Percentiles rank a stretch among this genome's conserved stretches.
These are phyloP conservation scores for Anacardium occidentale DNA, from an alignment of 345 rosid species.

Conservation along the genomic window DNA sequence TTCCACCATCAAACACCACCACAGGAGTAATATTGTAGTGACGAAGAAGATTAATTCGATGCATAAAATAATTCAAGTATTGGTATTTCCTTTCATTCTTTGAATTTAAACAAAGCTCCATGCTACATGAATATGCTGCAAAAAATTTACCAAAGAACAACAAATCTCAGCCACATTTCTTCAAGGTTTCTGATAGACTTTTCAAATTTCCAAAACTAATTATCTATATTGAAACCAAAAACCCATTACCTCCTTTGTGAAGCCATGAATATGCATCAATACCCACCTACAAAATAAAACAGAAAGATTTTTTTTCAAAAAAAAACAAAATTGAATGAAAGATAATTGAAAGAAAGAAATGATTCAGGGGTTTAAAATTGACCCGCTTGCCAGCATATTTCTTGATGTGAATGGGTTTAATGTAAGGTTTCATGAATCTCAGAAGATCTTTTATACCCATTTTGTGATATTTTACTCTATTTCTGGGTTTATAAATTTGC, in stretches of 20 bases:
- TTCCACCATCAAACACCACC: constrained; percentile 84
- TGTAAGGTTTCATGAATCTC: constrained; percentile 80
- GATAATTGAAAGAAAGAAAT: not conserved
- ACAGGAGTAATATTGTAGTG: constrained; percentile 64
- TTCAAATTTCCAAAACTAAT: too few species aligned
- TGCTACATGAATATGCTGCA: constrained; percentile 90
- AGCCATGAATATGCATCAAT: constrained; percentile 95
- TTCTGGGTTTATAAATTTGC: not conserved
- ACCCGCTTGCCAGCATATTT: constrained; percentile 81
- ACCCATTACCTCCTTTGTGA: constrained; percentile 79
- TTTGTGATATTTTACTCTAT: constrained; percentile 8
- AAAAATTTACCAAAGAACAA: not conserved
- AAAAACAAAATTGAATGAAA: not conserved
- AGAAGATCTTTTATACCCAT: constrained; percentile 94
- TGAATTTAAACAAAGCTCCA: constrained; percentile 82
- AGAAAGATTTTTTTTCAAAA: not conserved
- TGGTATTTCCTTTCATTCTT: constrained; percentile 57
- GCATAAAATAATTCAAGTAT: constrained; percentile 78
- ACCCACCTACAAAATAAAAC: constrained; percentile 61
- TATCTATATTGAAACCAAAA: not conserved
- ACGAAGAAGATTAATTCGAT: constrained; percentile 68
- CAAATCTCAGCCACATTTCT: not conserved
- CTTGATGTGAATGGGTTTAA: constrained; percentile 66
- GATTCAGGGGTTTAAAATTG: constrained; percentile 1
- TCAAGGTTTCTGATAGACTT: too few species aligned